Evolutionary conservation across 345 rosid genomes (phyloP).

Genomic region (Ceriops tagal): DNA sequence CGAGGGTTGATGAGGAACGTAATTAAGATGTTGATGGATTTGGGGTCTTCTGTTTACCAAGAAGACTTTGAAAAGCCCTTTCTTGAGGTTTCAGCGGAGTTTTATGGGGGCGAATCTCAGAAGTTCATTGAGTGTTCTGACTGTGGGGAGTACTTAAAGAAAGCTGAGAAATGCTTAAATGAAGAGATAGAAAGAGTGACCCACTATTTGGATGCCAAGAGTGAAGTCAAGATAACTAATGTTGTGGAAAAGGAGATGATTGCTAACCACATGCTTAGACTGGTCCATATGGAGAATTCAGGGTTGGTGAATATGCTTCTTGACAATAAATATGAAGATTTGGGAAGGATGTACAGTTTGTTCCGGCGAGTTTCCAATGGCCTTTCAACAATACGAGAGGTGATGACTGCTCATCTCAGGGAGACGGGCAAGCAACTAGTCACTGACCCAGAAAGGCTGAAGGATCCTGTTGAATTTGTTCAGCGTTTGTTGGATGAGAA

Average conservation of each 20-base stretch:
- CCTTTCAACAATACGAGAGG: constrained; percentile 69
- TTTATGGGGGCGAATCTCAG: constrained; percentile 88
- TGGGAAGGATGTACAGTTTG: constrained; percentile 86
- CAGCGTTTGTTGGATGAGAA: constrained; percentile 89
- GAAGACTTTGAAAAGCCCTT: constrained; percentile 95
- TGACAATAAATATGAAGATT: constrained; percentile 82
- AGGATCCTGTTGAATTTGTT: constrained; percentile 95
- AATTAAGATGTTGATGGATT: constrained; percentile 91
- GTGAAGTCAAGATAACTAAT: constrained; percentile 83
- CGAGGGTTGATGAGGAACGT: constrained; percentile 90
- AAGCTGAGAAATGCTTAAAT: constrained; percentile 83
- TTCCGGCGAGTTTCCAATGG: constrained; percentile 82
- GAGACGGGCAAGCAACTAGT: constrained; percentile 91
- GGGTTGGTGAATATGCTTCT: constrained; percentile 94
- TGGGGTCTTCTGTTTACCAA: constrained; percentile 88
- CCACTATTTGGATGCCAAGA: constrained; percentile 84
- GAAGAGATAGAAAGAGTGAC: constrained; percentile 96
- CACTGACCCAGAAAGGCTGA: constrained; percentile 84
- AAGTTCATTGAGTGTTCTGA: constrained; percentile 84
- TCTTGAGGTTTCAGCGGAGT: constrained; percentile 87
- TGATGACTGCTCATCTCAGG: constrained; percentile 88
- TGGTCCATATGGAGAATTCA: constrained; percentile 97
- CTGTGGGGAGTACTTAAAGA: constrained; percentile 92
- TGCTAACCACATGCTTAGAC: constrained; percentile 91
- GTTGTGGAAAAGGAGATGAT: constrained; percentile 99